These are phyloP conservation scores for Stachybotrys chlorohalonatus DNA, from an alignment of 2,329 filamentous ascomycete genomes.

Conservation along the genomic window DNA sequence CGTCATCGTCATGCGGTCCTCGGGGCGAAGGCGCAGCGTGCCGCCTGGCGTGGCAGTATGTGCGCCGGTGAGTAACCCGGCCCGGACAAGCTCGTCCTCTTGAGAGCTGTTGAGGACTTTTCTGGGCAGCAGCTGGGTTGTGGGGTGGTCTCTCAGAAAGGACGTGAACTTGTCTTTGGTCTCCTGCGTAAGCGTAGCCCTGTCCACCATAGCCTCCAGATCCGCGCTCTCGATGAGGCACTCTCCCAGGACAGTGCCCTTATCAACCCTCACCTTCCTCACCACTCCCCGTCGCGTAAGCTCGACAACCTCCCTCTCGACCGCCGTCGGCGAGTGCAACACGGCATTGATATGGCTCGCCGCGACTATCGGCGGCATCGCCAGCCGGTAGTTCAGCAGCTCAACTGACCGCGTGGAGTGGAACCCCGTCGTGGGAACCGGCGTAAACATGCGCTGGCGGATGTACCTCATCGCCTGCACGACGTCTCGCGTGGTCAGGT, in stretches of 20 bases:
- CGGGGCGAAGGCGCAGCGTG: conserved; percentile 37
- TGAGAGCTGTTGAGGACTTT: conserved; percentile 32
- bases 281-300: conserved; percentile 48
- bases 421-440: conserved; percentile 55
- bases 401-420: conserved; percentile 53
- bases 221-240: conserved; percentile 50
- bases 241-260: conserved; percentile 53
- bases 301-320: conserved; percentile 59
- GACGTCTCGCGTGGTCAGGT: conserved; percentile 50
- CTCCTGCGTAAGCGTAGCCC: conserved; percentile 26
- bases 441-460: conserved; percentile 52
- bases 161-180: conserved; percentile 41
- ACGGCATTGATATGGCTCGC: conserved; percentile 58
- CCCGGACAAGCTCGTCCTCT: conserved; percentile 49
- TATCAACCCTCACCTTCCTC: conserved; percentile 53
- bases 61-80: conserved; percentile 56
- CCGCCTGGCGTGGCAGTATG: conserved; percentile 19
- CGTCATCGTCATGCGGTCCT: conserved; percentile 45
- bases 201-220: conserved; percentile 39
- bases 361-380: conserved; percentile 55
- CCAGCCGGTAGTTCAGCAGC: conserved; percentile 50
- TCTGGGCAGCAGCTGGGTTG: conserved; percentile 20
- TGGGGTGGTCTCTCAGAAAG: conserved; percentile 43
- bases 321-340: conserved; percentile 50
- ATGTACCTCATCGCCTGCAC: conserved; percentile 58